These are phyloP conservation scores for Puccinia novopanici DNA, from an alignment of 1,284 basidiomycete genomes.

Conservation along the genomic window DNA sequence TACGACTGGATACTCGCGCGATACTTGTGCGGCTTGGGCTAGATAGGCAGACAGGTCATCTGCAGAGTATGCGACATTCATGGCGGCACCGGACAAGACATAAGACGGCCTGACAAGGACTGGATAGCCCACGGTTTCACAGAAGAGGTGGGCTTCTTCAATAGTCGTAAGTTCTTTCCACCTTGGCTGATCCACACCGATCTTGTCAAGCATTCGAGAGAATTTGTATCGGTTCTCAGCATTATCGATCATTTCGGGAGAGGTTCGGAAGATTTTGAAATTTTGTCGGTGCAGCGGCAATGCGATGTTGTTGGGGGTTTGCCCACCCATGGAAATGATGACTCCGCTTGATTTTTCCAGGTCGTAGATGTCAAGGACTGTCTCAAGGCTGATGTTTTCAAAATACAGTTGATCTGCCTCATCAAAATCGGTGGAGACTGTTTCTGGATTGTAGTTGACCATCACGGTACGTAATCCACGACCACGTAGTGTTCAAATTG, in stretches of 20 bases:
- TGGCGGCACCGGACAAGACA: constrained; percentile 94
- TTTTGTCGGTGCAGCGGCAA: constrained; percentile 89
- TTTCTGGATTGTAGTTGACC: constrained; percentile 99
- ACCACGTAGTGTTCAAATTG: constrained; percentile 90
- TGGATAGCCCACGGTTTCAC: constrained; percentile 87
- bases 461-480: constrained; percentile 95
- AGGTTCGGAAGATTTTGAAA: constrained; percentile 96
- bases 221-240: constrained; percentile 99
- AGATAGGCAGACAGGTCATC: constrained; percentile 90
- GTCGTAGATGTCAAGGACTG: constrained; percentile 96
- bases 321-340: constrained; percentile 96
- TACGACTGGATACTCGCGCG: constrained; percentile 94
- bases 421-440: constrained; percentile 97
- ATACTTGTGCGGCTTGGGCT: constrained; percentile 92
- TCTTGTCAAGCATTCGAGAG: constrained; percentile 93
- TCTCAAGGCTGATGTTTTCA: constrained; percentile 95
- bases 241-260: constrained; percentile 98
- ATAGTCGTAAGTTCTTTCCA: constrained; percentile 97
- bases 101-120: constrained; percentile 97
- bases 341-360: constrained; percentile 83
- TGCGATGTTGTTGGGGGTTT: constrained; percentile 98
- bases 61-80: constrained; percentile 95
- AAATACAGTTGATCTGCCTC: constrained; percentile 98
- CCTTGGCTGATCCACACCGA: constrained; percentile 91
- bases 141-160: constrained; percentile 83